Base-by-base conservation (phyloP, 169 alveolate genomes). In the Plasmodium ovale region DNA sequence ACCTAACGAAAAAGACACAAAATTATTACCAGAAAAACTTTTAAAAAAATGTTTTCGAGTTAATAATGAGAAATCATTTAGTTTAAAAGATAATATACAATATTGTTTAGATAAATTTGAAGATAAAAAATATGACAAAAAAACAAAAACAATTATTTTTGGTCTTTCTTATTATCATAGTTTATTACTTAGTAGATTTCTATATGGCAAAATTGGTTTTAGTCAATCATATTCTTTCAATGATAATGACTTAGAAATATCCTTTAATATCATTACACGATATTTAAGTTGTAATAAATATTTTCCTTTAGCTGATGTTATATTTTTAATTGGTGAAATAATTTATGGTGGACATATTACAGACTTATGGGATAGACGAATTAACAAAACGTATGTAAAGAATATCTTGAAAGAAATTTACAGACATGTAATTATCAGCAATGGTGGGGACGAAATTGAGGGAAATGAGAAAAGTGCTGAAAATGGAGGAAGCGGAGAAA, bases 321-420 rank as follows among this genome's bases (percentile, higher is more conserved):
- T 98, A 58, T 98, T 97, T 89, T 92, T 98, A 58, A 96, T 96
- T 88, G 99, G 99, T 35, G 99, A 98, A 93, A 98, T 98, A 87
- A 98, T 97, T 98, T 98, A 98, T 92, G 99, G 99, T 19, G 99
- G 99, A 27, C 99, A 98, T 88, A 98, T 98, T 85, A 98, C 99
- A 7, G 99, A 98, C 88, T 96, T 96, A 72, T 98, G 99, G 98
- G 99, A 98, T 67, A 95, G 99, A 90, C 96, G 99, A 84, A 97
- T 98, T 21, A 96, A 96, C 93, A 97, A 96, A 92, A 97, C 98
- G 31, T 98, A 98, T 92, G 37, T 62, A 35, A 77, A 64, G 49
- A 77, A 77, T 77, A 67, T 77, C 33, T 42, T 77, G 23, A 77
- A 44, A 35, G 88, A 77, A 35, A 77, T 77, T 27, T 77, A 77